Conservation (phyloP, 768 basidiomycete species). For the Boletus eberwhitei region DNA sequence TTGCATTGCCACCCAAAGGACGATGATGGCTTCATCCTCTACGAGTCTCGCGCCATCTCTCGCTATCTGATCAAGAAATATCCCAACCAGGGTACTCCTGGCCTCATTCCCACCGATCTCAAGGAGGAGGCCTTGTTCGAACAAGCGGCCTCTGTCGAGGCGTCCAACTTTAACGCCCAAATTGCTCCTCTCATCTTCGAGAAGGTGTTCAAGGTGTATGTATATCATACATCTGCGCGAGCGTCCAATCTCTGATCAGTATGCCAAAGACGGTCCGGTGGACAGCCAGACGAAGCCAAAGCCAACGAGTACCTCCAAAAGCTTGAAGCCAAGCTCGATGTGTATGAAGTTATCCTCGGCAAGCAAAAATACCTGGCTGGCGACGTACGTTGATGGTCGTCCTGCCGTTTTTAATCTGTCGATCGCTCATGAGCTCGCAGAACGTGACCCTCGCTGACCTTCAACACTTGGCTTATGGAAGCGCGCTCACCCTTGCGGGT, state of each 20-base stretch:
- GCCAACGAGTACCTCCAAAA: slow-evolving; percentile 10
- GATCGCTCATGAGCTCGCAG: slow-evolving; percentile 20
- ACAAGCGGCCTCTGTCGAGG: slow-evolving; percentile 44
- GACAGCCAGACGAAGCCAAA: slow-evolving; percentile 20
- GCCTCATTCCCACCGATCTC: slow-evolving; percentile 45
- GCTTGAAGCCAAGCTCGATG: slow-evolving; percentile 41
- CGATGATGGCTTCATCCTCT: slow-evolving; percentile 62
- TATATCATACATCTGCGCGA: neutral
- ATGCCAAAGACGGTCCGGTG: slow-evolving; percentile 15
- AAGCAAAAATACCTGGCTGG: slow-evolving; percentile 59
- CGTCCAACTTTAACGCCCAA: slow-evolving; percentile 45
- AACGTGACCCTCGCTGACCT: slow-evolving; percentile 55
- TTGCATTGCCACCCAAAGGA: slow-evolving; percentile 30
- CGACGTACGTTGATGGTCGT: slow-evolving; percentile 36
- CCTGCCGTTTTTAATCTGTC: neutral
- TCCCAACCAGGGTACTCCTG: slow-evolving; percentile 42
- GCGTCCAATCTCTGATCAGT: neutral
- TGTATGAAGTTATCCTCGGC: slow-evolving; percentile 50
- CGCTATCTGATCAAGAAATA: slow-evolving; percentile 60
- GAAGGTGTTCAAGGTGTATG: slow-evolving; percentile 51
- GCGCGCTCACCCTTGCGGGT: slow-evolving; percentile 23
- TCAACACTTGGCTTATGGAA: slow-evolving; percentile 51
- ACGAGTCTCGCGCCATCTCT: slow-evolving; percentile 58
- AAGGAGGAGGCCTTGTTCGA: slow-evolving; percentile 33
- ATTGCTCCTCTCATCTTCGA: slow-evolving; percentile 42